phyloP scores from a whole-genome alignment of 768 basidiomycete genomes.

The Sistotremastrum niveocremeum region DNA sequence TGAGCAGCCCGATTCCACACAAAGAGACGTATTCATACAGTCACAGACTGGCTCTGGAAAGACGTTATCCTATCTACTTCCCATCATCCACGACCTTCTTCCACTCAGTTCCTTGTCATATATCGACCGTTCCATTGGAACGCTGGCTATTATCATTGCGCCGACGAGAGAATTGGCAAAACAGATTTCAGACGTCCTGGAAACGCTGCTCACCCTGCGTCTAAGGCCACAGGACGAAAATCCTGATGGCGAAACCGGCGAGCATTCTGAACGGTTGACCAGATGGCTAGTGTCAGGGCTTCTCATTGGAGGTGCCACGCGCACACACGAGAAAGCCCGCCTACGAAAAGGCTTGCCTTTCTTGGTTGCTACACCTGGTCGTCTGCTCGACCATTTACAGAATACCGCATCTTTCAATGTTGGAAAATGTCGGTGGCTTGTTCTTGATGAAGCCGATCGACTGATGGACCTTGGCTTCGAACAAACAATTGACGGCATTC shows the following conservation, averaged over 20 bases:
- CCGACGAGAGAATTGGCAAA: conserved; percentile 94
- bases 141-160: conserved; percentile 85
- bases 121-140: conserved; percentile 90
- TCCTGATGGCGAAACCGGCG: conserved; percentile 30
- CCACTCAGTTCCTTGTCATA: conserved; percentile 82
- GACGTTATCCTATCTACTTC: conserved; percentile 84
- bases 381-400: conserved; percentile 91
- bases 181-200: conserved; percentile 94
- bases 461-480: conserved; percentile 98
- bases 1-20: conserved; percentile 21
- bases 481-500: conserved; percentile 83
- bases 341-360: conserved; percentile 92
- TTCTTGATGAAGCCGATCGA: conserved; percentile 94
- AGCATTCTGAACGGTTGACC: conserved; percentile 37
- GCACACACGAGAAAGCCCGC: conserved; percentile 90
- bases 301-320: conserved; percentile 86
- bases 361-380: conserved; percentile 89
- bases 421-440: conserved; percentile 89
- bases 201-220: conserved; percentile 63
- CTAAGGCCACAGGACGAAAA: conserved; percentile 44
- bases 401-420: conserved; percentile 88
- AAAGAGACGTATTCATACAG: conserved; percentile 81
- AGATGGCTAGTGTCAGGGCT: conserved; percentile 92
- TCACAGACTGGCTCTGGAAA: conserved; percentile 97
- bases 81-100: conserved; percentile 88